phyloP scores from a whole-genome alignment of 2,329 filamentous ascomycete species.

The Claviceps spartinae region DNA sequence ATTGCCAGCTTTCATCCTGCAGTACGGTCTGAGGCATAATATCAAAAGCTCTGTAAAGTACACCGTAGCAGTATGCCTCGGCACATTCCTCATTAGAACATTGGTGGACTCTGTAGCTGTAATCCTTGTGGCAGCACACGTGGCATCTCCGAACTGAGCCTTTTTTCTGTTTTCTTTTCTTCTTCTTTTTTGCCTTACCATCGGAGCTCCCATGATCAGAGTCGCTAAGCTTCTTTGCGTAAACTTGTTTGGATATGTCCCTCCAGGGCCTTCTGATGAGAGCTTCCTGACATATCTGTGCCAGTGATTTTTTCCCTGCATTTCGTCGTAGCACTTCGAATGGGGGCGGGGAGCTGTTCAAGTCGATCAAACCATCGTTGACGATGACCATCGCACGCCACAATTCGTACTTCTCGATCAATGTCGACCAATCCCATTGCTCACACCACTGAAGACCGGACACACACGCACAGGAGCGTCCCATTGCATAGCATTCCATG shows the following conservation, averaged over 20 bases:
- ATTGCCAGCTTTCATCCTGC: slow-evolving; percentile 73
- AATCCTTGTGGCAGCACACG: slow-evolving; percentile 68
- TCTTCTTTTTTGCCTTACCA: slow-evolving; percentile 46
- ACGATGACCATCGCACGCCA: slow-evolving; percentile 72
- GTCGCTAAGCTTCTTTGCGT: slow-evolving; percentile 31
- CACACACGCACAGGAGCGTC: slow-evolving; percentile 78
- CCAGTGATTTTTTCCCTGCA: slow-evolving; percentile 63
- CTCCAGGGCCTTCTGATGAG: slow-evolving; percentile 67
- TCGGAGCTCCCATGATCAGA: slow-evolving; percentile 48
- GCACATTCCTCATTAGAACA: slow-evolving; percentile 60
- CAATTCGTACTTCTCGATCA: slow-evolving; percentile 63
- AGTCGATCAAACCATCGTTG: slow-evolving; percentile 54
- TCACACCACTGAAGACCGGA: slow-evolving; percentile 83
- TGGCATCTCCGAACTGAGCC: slow-evolving; percentile 56
- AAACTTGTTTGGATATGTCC: slow-evolving; percentile 55
- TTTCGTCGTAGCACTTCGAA: slow-evolving; percentile 56
- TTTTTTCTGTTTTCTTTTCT: slow-evolving; percentile 38
- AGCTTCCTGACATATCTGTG: slow-evolving; percentile 89
- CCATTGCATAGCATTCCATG: slow-evolving; percentile 98
- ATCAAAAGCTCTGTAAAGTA: slow-evolving; percentile 81
- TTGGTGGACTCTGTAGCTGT: slow-evolving; percentile 70
- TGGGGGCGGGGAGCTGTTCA: slow-evolving; percentile 52
- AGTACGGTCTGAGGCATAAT: slow-evolving; percentile 73
- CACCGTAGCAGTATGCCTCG: slow-evolving; percentile 82
- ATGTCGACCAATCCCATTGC: slow-evolving; percentile 74